Percentiles rank a stretch among this genome's conserved stretches.
phyloP scores from a whole-genome alignment of 805 yeast species.

The Scheffersomyces coipomensis region DNA sequence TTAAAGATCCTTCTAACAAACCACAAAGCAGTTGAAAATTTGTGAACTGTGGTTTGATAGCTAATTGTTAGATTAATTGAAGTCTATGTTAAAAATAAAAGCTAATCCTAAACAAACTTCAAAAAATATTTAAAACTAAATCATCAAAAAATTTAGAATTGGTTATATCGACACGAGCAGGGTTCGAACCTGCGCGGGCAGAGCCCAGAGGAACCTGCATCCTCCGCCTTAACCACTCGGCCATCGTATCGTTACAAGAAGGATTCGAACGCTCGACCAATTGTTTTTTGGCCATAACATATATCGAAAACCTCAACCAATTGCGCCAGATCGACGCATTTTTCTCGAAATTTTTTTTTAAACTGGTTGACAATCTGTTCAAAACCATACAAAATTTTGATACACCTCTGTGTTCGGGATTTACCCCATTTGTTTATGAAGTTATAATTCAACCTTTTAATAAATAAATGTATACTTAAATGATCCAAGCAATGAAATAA shows the following conservation, averaged over 20 bases:
- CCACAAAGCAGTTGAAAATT: no score
- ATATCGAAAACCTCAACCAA: background rate
- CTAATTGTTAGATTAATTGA: no score
- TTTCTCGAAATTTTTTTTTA: background rate
- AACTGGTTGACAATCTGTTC: background rate
- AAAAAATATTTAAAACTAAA: background rate
- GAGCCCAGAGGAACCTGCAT: conserved; percentile 73
- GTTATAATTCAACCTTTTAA: no score
- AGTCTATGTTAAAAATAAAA: no score
- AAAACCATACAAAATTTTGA: no score
- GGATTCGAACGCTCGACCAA: background rate
- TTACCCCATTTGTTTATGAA: no score
- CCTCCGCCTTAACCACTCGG: conserved; percentile 80
- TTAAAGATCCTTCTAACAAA: no score
- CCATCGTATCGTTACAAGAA: conserved; percentile 45
- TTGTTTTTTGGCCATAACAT: background rate
- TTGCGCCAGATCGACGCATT: background rate
- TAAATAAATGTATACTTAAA: no score
- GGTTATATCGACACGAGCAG: conserved; percentile 64
- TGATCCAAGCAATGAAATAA: no score
- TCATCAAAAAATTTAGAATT: background rate
- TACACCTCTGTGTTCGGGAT: no score
- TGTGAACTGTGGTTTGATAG: no score
- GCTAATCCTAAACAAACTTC: no score
- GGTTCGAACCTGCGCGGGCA: conserved; percentile 82